Evolutionary conservation across 1,284 basidiomycete species (phyloP).

Genomic region (Malassezia japonica): DNA sequence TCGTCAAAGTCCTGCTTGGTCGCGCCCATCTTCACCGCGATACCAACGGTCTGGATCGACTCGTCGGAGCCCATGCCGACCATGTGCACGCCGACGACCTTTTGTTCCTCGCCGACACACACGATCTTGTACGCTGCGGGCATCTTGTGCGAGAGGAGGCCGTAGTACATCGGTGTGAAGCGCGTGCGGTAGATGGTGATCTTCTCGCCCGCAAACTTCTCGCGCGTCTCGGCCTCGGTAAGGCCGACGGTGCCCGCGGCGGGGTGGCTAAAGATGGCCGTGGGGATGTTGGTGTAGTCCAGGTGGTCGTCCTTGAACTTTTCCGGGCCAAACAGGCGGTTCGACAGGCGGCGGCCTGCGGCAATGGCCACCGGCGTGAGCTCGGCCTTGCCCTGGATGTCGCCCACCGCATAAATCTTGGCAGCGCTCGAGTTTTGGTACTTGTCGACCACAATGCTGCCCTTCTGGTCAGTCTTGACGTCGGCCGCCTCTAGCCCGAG

Average conservation of each 20-base stretch:
- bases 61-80: slow-evolving; percentile 76
- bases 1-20: slow-evolving; percentile 45
- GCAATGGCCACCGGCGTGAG: slow-evolving; percentile 98
- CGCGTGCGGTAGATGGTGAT: slow-evolving; percentile 75
- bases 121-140: slow-evolving; percentile 89
- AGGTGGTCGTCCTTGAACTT: slow-evolving; percentile 79
- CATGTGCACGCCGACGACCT: slow-evolving; percentile 87
- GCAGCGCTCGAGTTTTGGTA: slow-evolving; percentile 66
- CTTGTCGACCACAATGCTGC: slow-evolving; percentile 79
- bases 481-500: slow-evolving; percentile 70
- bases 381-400: slow-evolving; percentile 80
- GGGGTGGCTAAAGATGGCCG: slow-evolving; percentile 39
- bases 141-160: slow-evolving; percentile 43
- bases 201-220: slow-evolving; percentile 72
- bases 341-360: slow-evolving; percentile 76
- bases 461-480: slow-evolving; percentile 65
- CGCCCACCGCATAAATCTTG: slow-evolving; percentile 74
- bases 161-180: slow-evolving; percentile 48
- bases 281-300: slow-evolving; percentile 77
- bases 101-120: slow-evolving; percentile 74
- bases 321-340: slow-evolving; percentile 77
- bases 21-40: slow-evolving; percentile 85
- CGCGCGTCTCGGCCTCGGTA: slow-evolving; percentile 76
- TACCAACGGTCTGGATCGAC: slow-evolving; percentile 82
- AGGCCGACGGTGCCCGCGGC: slow-evolving; percentile 38